Evolutionary conservation across 169 alveolate genomes (phyloP), one percentile per base, ranked within the genome.

Genomic region (Fabrea salina): DNA sequence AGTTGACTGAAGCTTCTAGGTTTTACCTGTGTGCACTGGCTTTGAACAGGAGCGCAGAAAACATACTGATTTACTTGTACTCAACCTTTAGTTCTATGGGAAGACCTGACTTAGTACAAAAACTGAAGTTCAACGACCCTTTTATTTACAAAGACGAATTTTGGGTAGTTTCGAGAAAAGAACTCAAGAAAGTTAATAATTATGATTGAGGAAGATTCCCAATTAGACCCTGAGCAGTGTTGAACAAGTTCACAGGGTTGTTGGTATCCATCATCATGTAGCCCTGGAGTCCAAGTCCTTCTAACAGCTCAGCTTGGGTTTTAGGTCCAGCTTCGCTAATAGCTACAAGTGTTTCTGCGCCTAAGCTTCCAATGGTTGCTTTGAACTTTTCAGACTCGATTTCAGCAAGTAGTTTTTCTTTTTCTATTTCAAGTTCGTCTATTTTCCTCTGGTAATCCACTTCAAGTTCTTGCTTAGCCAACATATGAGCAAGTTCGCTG

Each of bases 281-380:
- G 11, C 90, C 90, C 25, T 40, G 40, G 8, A 84, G 58, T 56
- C 90, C 90, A 16, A 84, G 67, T 53, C 82, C 76, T 22, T 64
- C 49, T 57, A 84, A 43, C n/a, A 84, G 51, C 43, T 84, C 84
- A 5, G 90, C 90, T 64, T 84, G 54, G 53, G 68, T 6, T 74
- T 84, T 78, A 33, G 90, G 90, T 43, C 90, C 90, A 33, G 90
- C 90, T 25, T 74, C 77, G 5, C 87, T 58, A 56, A 56, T 56
- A 16, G 80, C 80, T 1, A 72, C 70, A 0, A 72, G 50, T 22
- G 80, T 72, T 2, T 72, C 80, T 16, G 44, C 22, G 43, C 90
- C 90, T 27, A 84, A 19, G n/a, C 83, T 49, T 16, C 57, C 80
- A 22, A 84, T 70, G 16, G 66, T 64, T 32, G 61, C 51, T 41